Base-by-base conservation (phyloP, 306 rosid genomes). In the Vicia faba region DNA sequence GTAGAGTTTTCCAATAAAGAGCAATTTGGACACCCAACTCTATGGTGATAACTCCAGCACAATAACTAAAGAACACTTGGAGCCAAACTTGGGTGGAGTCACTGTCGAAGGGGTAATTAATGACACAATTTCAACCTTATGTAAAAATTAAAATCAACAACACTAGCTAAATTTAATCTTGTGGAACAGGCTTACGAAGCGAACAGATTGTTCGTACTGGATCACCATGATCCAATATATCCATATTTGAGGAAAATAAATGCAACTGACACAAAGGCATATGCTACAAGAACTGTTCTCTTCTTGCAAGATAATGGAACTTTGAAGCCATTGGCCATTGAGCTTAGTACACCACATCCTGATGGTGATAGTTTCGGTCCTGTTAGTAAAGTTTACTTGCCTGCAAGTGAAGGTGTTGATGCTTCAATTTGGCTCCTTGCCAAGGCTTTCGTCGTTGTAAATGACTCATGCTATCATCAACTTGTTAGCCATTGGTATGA, bases 391-490 rank as follows among this genome's bases (percentile, higher is more conserved):
- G 87, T 87, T 18, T 87, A 79, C 57, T 29, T 75, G 1, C 93
- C 93, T 11, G 64, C 87, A 50, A 73, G 63, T 4, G 46, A 83
- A 18, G 96, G 96, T 33, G 89, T 79, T 15, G 87, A 86, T 11
- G 68, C 75, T 26, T 66, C 59, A 15, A 62, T 84, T 72, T 89
- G 96, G 96, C 80, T 63, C 13, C 81, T 89, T 78, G 98, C 98
- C 65, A 89, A 89, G 72, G 84, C 88, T 61, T 96, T 85, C 77
- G 98, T 87, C 63, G 83, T 87, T 76, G 89, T 96, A 26, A 95
- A 92, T 69, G 96, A 92, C 79, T 72, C 96, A 46, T 89, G 91
- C 50, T 77, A 85, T 80, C 98, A 92, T 71, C 96, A 92, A 64
- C 96, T 92, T 64, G 89, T 92, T 64, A 81, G 78, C 66, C 96